phyloP scores from a whole-genome alignment of 805 yeast genomes.

The Teunomyces cretensis region DNA sequence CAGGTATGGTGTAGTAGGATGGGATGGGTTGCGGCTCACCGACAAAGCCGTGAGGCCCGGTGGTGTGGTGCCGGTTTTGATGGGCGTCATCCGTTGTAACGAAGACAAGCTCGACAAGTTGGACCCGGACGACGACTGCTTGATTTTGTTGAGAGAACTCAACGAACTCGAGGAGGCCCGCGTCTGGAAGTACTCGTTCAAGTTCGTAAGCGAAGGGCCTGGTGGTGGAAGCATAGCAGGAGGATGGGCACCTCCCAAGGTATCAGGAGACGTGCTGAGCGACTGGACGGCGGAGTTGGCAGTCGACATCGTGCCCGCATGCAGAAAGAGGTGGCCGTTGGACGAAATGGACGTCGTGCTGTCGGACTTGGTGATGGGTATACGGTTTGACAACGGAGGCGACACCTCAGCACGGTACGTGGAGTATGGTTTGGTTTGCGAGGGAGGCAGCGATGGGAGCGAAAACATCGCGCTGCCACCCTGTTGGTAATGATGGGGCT shows the following conservation, averaged over 20 bases:
- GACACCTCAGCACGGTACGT: conserved; percentile 2
- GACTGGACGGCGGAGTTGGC: conserved; percentile 27
- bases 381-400: background rate
- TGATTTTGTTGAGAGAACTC: conserved; percentile 21
- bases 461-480: conserved; percentile 1
- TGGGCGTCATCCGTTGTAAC: conserved; percentile 45
- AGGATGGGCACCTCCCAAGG: conserved; percentile 7
- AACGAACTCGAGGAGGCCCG: conserved; percentile 17
- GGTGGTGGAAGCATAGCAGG: conserved; percentile 8
- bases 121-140: conserved; percentile 20
- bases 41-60: background rate
- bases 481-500: conserved; percentile 7
- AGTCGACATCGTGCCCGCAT: conserved; percentile 21
- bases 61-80: conserved; percentile 16
- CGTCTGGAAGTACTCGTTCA: conserved; percentile 31
- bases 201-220: conserved; percentile 28
- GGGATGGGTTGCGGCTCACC: no score
- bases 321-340: conserved; percentile 23
- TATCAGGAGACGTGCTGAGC: conserved; percentile 37
- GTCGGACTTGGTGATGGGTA: conserved; percentile 22
- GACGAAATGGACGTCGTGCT: conserved; percentile 27
- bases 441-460: conserved; percentile 1
- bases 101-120: conserved; percentile 17
- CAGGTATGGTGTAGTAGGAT: conserved; percentile 14
- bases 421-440: background rate